Conservation (phyloP, 2,329 filamentous ascomycete genomes). For the Cercospora sp. region DNA sequence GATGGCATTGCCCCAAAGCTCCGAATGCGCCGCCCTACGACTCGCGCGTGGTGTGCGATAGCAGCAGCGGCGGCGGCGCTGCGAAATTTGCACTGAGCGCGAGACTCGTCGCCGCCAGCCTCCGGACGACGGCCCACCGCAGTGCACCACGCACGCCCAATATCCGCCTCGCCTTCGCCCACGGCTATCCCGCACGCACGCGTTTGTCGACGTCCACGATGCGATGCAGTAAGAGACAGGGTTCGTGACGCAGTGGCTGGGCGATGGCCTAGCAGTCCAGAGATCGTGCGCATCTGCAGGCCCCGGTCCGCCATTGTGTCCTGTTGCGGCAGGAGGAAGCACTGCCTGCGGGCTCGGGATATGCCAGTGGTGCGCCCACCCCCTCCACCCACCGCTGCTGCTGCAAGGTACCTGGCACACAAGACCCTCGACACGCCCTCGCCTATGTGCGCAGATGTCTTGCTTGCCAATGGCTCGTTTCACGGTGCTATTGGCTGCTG, state of each 20-base stretch:
- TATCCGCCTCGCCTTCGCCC: background rate
- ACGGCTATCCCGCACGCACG: background rate
- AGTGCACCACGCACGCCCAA: background rate
- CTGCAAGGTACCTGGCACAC: background rate
- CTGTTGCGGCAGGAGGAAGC: background rate
- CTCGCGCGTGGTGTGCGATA: background rate
- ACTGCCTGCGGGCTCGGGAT: background rate
- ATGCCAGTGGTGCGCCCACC: background rate
- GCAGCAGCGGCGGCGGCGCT: background rate
- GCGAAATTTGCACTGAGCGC: background rate
- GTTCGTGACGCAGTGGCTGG: background rate
- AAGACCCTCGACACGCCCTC: background rate
- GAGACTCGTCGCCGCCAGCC: background rate
- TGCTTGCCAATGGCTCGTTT: background rate
- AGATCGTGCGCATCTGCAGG: background rate
- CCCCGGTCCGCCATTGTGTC: background rate
- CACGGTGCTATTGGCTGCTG: background rate
- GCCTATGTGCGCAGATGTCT: background rate
- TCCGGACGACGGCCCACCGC: background rate
- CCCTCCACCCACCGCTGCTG: background rate
- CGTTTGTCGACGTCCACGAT: background rate
- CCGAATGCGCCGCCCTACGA: background rate
- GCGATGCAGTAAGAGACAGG: background rate
- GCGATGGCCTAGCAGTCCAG: background rate
- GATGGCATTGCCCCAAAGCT: background rate